Evolutionary conservation across 1,139 yeast genomes (phyloP).

Genomic region (Diutina mesorugosa): DNA sequence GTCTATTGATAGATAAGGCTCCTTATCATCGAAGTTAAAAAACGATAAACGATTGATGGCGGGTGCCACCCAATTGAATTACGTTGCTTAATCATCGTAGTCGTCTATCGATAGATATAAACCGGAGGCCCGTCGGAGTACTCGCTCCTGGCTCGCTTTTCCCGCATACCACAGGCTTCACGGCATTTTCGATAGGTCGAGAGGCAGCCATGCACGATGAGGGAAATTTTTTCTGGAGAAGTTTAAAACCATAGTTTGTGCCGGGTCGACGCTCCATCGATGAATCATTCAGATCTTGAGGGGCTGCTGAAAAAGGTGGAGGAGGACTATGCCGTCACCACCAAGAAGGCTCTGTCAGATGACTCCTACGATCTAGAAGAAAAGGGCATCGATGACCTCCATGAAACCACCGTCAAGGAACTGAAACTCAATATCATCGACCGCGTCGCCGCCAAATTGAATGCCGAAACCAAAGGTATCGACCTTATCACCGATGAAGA

Average conservation of each 20-base stretch:
- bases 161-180: background rate
- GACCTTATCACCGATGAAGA: conserved; percentile 59
- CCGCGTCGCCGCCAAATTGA: conserved; percentile 19
- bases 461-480: conserved; percentile 58
- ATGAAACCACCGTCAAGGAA: background rate
- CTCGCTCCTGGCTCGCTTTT: background rate
- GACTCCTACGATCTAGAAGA: background rate
- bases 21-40: background rate
- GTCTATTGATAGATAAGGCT: background rate
- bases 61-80: too few relatives aligned
- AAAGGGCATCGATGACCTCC: background rate
- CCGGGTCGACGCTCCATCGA: background rate
- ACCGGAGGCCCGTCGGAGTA: background rate
- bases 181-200: background rate
- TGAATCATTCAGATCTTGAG: background rate
- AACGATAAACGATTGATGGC: too few relatives aligned
- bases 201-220: conserved; percentile 1
- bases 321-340: background rate
- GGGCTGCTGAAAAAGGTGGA: background rate
- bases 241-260: background rate
- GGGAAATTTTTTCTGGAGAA: background rate
- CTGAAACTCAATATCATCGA: conserved; percentile 4
- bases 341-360: background rate
- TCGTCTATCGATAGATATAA: too few relatives aligned
- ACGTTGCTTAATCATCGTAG: too few relatives aligned